These are phyloP conservation scores for Piloderma croceum DNA, from an alignment of 768 basidiomycete species.

Conservation along the genomic window DNA sequence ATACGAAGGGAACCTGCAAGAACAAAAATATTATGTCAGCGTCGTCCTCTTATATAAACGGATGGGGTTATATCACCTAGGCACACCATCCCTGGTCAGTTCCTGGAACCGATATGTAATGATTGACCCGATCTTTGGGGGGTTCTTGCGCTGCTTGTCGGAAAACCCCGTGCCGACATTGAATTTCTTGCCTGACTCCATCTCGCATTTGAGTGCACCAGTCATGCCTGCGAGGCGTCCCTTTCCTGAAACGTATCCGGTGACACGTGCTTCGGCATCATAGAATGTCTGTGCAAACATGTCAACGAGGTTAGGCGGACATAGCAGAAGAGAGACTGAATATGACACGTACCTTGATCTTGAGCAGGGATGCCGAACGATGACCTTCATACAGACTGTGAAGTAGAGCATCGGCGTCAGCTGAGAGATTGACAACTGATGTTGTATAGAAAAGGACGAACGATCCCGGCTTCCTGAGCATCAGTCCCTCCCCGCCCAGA, in stretches of 20 bases:
- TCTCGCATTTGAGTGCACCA: conserved; percentile 50
- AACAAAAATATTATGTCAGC: no score
- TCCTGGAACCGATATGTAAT: conserved; percentile 58
- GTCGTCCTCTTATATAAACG: no score
- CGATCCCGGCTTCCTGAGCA: conserved; percentile 50
- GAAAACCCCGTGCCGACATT: conserved; percentile 51
- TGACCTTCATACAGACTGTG: conserved; percentile 44
- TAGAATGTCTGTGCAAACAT: conserved; percentile 40
- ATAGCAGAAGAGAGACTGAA: not conserved
- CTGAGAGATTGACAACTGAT: not conserved
- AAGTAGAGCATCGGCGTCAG: conserved; percentile 1
- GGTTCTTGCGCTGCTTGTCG: conserved; percentile 47
- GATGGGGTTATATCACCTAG: no score
- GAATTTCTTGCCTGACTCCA: conserved; percentile 59
- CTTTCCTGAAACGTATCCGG: conserved; percentile 51
- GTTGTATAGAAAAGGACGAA: conserved; percentile 20
- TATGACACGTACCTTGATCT: conserved; percentile 41
- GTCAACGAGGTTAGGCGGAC: not conserved
- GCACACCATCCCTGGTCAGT: conserved; percentile 49
- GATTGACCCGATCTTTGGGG: conserved; percentile 51
- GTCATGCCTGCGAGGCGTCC: conserved; percentile 44
- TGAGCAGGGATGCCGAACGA: conserved; percentile 44
- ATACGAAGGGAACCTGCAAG: conserved; percentile 46
- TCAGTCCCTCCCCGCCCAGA: conserved; percentile 54
- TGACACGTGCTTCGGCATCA: conserved; percentile 55